These are phyloP conservation scores for Syncephalastrum contaminatum DNA, from an alignment of 371 early-diverging fungal species.

Conservation along the genomic window DNA sequence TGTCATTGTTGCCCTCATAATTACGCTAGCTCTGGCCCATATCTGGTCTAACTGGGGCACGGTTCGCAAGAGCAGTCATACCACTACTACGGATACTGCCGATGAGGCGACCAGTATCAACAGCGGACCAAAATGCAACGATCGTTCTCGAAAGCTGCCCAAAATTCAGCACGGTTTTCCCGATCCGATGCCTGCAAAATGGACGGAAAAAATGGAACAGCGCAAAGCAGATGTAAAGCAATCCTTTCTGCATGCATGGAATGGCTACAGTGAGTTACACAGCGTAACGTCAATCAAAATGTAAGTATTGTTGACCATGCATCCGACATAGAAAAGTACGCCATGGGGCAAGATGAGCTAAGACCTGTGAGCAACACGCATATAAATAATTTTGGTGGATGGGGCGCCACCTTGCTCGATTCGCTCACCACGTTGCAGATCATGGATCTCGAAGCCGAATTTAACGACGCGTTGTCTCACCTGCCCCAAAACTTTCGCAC, in stretches of 20 bases:
- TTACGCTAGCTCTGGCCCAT: too few species aligned
- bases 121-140: too few species aligned
- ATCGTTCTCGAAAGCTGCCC: too few species aligned
- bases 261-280: constrained; percentile 54
- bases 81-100: too few species aligned
- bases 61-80: too few species aligned
- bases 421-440: constrained; percentile 76
- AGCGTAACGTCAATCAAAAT: neutral
- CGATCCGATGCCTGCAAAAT: too few species aligned
- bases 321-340: constrained; percentile 22
- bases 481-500: constrained; percentile 42
- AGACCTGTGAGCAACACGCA: constrained; percentile 36
- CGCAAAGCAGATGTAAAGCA: constrained; percentile 19
- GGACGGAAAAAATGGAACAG: too few species aligned
- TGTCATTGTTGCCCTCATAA: too few species aligned
- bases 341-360: constrained; percentile 50
- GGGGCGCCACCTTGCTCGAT: constrained; percentile 79
- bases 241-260: constrained; percentile 64
- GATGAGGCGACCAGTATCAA: too few species aligned
- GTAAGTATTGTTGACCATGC: neutral
- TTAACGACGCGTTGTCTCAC: constrained; percentile 39
- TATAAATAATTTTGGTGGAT: constrained; percentile 68
- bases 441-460: constrained; percentile 72
- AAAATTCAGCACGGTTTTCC: too few species aligned
- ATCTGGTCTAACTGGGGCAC: too few species aligned